phyloP scores from a whole-genome alignment of 108 stramenopile genomes.

The Schizochytrium sp. region DNA sequence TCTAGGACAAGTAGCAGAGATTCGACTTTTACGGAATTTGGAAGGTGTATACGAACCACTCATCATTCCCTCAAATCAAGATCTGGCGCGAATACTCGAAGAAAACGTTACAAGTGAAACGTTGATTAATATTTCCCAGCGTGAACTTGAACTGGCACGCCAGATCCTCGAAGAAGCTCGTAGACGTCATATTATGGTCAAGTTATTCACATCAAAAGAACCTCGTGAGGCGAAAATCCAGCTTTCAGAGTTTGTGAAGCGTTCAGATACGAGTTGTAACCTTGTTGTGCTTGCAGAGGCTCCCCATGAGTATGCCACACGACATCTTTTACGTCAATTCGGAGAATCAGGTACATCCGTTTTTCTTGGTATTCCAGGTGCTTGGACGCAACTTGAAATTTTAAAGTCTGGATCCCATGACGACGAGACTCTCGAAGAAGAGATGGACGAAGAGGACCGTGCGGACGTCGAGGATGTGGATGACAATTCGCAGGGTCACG shows the following conservation, averaged over 20 bases:
- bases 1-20: background rate
- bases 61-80: background rate
- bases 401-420: slow-evolving; percentile 29
- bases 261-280: background rate
- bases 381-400: background rate
- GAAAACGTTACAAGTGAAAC: too few relatives aligned
- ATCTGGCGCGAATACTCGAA: background rate
- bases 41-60: background rate
- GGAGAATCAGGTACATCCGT: background rate
- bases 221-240: background rate
- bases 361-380: background rate
- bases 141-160: background rate
- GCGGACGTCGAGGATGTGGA: background rate
- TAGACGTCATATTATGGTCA: background rate
- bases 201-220: background rate
- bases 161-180: background rate
- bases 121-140: background rate
- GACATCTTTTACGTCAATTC: background rate
- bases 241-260: background rate
- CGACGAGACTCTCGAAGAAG: background rate
- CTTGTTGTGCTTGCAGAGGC: background rate
- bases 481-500: background rate
- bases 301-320: slow-evolving; percentile 4
- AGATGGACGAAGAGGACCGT: slow-evolving; percentile 24
- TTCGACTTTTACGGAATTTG: background rate